Evolutionary conservation across 2,329 filamentous ascomycete species (phyloP), one percentile per base, ranked within the genome.

Genomic region (Aspergillus ochraceoroseus): DNA sequence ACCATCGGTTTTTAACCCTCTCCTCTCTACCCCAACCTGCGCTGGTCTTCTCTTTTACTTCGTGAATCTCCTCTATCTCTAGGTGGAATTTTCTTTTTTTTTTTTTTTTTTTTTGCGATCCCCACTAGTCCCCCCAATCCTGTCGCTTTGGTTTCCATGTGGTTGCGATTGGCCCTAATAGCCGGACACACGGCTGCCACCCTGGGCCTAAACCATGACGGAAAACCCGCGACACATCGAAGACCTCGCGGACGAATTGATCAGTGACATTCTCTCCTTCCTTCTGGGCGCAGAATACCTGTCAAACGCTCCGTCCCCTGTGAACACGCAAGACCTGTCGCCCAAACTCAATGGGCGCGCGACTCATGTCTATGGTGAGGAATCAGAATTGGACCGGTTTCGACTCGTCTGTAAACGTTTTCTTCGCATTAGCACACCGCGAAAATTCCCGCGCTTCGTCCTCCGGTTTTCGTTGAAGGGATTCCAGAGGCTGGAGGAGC

Each of bases 321-420:
- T 49, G 26, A 45, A 40, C 34, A 12, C 26, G 30, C 36, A 39
- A 4, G 40, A 25, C 20, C 30, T 34, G 19, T 43, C 43, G 31
- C 32, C 34, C 30, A 19, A 30, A 15, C 41, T 41, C 28, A 41
- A 43, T 28, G 41, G 33, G 14, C 33, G 26, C 17, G 26, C 43
- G 11, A 22, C 42, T 18, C 37, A 43, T 34, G 20, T 38, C 11
- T 49, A 51, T 23, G 61, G 59, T 11, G 63, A 65, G 43, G 38
- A 39, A 13, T 57, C 59, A 12, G 64, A 68, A 38, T 47, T 68
- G 33, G 64, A 65, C 45, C 57, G 58, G 14, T 67, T 67, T 48
- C 54, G 65, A 43, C 61, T 68, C 17, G 62, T 67, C 20, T 67
- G 64, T 51, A 60, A 53, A 44, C 53, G 64, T 20, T 68, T 68